Percentiles rank a stretch among this genome's conserved stretches.
phyloP scores from a whole-genome alignment of 2,329 filamentous ascomycete species.

The Colletotrichum destructivum region DNA sequence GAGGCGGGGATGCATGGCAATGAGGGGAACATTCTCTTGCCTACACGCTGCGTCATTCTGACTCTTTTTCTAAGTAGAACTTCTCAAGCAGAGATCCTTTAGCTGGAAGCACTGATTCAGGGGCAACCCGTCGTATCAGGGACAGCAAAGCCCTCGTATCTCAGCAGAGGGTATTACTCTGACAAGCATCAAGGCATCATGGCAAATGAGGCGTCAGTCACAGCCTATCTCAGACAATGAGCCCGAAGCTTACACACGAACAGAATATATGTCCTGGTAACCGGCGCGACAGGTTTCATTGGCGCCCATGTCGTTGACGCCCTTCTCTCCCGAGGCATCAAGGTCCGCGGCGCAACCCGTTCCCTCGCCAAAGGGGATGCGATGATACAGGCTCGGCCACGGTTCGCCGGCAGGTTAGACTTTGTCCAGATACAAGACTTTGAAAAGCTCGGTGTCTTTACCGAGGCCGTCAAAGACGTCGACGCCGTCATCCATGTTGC shows the following conservation, averaged over 20 bases:
- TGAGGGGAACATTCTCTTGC: neutral
- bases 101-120: neutral
- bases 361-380: conserved; percentile 49
- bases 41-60: neutral
- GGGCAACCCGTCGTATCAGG: no score
- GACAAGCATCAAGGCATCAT: neutral
- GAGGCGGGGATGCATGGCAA: neutral
- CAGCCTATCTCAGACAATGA: neutral
- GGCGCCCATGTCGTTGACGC: conserved; percentile 54
- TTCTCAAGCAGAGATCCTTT: neutral
- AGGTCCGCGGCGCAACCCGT: conserved; percentile 51
- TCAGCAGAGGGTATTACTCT: no score
- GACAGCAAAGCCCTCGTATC: no score
- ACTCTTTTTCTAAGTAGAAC: neutral
- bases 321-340: conserved; percentile 49
- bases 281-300: conserved; percentile 34
- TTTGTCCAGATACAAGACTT: conserved; percentile 62
- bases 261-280: conserved; percentile 31
- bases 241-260: neutral
- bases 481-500: conserved; percentile 62
- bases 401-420: conserved; percentile 54
- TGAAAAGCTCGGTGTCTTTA: conserved; percentile 53
- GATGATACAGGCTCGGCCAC: conserved; percentile 56
- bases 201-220: neutral
- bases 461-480: conserved; percentile 56